phyloP scores from a whole-genome alignment of 164 flowering plant genomes.

The Santalum album region DNA sequence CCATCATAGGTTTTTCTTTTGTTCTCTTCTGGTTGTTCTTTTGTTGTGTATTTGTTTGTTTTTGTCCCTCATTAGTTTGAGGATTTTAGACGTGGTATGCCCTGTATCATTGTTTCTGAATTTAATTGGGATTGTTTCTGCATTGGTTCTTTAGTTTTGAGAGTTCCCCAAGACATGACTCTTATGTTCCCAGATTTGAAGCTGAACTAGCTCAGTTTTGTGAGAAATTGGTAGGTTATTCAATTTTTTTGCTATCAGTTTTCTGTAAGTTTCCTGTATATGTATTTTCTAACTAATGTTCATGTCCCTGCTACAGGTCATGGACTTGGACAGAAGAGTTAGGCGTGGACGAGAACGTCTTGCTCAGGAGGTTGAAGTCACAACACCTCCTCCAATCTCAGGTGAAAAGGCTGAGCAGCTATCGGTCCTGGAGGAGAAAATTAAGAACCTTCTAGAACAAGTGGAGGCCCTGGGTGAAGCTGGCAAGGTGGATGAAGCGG shows the following conservation, averaged over 20 bases:
- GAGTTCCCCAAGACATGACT: conserved; percentile 80
- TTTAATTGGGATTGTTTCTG: not conserved
- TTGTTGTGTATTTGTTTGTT: too few relatives aligned
- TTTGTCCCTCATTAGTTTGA: too few relatives aligned
- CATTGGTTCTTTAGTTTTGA: conserved; percentile 57
- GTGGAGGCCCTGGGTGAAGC: conserved; percentile 97
- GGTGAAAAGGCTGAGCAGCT: conserved; percentile 84
- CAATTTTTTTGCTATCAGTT: not conserved
- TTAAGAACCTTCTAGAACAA: conserved; percentile 87
- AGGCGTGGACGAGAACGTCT: conserved; percentile 93
- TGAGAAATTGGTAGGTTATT: conserved; percentile 74
- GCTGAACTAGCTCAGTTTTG: conserved; percentile 90
- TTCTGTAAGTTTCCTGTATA: not conserved
- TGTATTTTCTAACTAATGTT: not conserved
- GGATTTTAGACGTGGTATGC: not conserved
- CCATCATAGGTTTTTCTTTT: too few relatives aligned
- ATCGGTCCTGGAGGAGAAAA: conserved; percentile 85
- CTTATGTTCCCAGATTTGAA: conserved; percentile 75
- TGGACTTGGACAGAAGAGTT: conserved; percentile 88
- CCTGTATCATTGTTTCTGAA: not conserved
- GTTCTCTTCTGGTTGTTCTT: too few relatives aligned
- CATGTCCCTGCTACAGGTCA: conserved; percentile 39
- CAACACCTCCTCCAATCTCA: conserved; percentile 64
- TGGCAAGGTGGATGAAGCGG: conserved; percentile 99
- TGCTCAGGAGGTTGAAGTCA: conserved; percentile 71